Conservation (phyloP, 768 basidiomycete genomes). For the Tulasnella sp. region DNA sequence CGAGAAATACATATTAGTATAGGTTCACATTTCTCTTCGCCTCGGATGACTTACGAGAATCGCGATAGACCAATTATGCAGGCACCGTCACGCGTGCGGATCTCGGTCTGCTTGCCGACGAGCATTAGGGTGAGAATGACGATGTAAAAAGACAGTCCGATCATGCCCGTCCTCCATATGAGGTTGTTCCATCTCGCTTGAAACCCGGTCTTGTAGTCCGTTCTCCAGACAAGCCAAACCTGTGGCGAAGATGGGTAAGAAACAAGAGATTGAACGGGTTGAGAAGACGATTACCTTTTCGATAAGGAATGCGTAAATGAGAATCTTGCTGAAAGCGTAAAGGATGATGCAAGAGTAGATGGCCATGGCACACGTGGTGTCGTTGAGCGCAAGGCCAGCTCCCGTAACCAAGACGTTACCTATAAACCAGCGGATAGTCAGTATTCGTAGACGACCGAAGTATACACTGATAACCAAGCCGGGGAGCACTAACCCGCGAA, state of each 20-base stretch:
- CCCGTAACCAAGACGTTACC: conserved; percentile 48
- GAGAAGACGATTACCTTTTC: conserved; percentile 7
- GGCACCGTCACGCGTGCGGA: conserved; percentile 36
- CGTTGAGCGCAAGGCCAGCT: conserved; percentile 44
- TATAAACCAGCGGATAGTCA: conserved; percentile 31
- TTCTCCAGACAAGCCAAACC: conserved; percentile 33
- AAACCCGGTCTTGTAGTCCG: not conserved
- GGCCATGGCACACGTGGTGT: conserved; percentile 42
- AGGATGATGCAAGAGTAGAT: conserved; percentile 46
- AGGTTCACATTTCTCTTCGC: not conserved
- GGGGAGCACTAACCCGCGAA: conserved; percentile 40
- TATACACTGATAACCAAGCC: conserved; percentile 12
- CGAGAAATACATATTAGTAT: not conserved
- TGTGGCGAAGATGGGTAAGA: not conserved
- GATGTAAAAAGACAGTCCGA: conserved; percentile 42
- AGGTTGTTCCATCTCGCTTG: conserved; percentile 41
- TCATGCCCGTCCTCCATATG: conserved; percentile 45
- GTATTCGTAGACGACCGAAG: not conserved
- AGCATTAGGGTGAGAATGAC: conserved; percentile 44
- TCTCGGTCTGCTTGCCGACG: conserved; percentile 35
- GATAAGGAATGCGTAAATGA: conserved; percentile 50
- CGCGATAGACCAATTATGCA: conserved; percentile 51
- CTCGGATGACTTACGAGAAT: conserved; percentile 37
- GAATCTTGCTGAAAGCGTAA: conserved; percentile 43
- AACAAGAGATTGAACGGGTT: conserved; percentile 13